Conservation (phyloP, 148 eudicot species). For the Chenopodium formosanum region DNA sequence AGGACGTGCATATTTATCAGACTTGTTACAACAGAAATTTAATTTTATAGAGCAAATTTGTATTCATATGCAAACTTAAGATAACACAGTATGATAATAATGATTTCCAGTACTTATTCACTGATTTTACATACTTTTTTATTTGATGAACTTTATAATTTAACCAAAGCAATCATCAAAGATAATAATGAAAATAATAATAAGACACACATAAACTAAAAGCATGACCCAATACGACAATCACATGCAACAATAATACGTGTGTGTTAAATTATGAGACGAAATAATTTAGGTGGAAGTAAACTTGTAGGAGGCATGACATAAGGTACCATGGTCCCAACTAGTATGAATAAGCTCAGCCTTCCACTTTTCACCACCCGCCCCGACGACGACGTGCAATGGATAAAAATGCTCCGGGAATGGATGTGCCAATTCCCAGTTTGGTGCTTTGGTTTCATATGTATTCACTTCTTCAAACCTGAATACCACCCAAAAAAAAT, state of each 20-base stretch:
- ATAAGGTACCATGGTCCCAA: constrained; percentile 59
- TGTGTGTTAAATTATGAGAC: no score
- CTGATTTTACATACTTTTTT: no score
- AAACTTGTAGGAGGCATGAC: constrained; percentile 76
- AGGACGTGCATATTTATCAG: no score
- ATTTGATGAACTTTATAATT: no score
- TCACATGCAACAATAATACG: not conserved
- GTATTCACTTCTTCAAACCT: constrained; percentile 66
- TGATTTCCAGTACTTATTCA: no score
- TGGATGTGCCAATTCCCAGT: constrained; percentile 68
- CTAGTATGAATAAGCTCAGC: constrained; percentile 77
- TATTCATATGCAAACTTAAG: no score
- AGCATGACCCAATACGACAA: not conserved
- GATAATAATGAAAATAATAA: no score
- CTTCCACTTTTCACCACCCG: constrained; percentile 59
- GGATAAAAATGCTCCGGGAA: constrained; percentile 80
- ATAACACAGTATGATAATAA: not conserved
- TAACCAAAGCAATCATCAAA: no score
- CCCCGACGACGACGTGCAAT: constrained; percentile 78
- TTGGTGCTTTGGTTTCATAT: constrained; percentile 64
- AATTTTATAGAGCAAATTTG: no score
- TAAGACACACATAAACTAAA: no score
- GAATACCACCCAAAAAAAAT: not conserved
- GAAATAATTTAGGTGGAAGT: constrained; percentile 14
- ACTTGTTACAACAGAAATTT: no score